A percentile compares a stretch with the other conserved stretches of the same genome.
phyloP scores from a whole-genome alignment of 352 stramenopile genomes.

The Phytophthora sojae region DNA sequence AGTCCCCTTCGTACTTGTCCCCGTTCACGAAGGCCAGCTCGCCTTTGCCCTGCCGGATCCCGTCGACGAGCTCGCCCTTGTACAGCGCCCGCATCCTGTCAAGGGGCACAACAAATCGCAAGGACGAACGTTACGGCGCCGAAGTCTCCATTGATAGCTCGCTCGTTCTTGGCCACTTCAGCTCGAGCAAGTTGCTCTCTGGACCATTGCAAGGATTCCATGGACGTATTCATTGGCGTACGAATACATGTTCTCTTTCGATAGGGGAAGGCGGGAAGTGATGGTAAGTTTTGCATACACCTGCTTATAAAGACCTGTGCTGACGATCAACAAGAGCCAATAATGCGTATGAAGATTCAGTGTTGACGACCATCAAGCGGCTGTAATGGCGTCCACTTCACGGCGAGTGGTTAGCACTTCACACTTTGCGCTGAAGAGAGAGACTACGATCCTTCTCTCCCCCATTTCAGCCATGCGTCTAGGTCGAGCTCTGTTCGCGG shows the following conservation, averaged over 20 bases:
- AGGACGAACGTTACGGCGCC: no score
- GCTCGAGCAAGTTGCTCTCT: no score
- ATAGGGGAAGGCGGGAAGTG: neutral
- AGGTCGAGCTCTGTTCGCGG: neutral
- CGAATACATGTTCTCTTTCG: neutral
- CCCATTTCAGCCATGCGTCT: no score
- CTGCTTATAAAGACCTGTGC: no score
- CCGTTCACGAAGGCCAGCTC: slow-evolving; percentile 69
- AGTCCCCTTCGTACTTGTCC: slow-evolving; percentile 74
- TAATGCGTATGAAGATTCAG: neutral
- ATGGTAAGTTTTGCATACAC: neutral
- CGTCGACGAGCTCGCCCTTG: slow-evolving; percentile 60
- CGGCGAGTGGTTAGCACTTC: no score
- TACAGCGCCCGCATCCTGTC: slow-evolving; percentile 58
- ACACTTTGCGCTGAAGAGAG: no score
- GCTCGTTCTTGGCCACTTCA: no score
- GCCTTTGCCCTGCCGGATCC: slow-evolving; percentile 62
- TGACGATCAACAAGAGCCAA: no score
- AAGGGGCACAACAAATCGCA: slow-evolving; percentile 12
- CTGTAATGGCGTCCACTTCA: no score
- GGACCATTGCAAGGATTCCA: no score
- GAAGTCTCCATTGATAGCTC: no score
- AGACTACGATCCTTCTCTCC: no score
- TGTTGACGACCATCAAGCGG: neutral
- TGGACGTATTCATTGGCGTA: neutral